Evolutionary conservation across 208 protist species (phyloP).

Genomic region (Naegleria gruberi): DNA sequence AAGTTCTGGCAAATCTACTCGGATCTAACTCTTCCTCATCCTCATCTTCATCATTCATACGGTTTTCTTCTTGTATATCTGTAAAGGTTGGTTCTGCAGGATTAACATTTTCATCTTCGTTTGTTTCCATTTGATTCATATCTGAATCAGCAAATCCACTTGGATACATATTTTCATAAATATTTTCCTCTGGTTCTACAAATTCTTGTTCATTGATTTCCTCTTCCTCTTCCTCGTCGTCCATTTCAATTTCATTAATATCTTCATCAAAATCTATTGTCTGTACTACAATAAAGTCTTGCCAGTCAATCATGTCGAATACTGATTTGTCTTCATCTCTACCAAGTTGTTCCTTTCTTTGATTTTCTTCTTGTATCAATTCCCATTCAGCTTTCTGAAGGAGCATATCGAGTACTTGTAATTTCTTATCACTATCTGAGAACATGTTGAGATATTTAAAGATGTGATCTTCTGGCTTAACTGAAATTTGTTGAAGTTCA

Average conservation of each 20-base stretch:
- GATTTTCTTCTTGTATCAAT: background rate
- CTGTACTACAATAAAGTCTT: slow-evolving; percentile 15
- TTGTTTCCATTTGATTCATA: background rate
- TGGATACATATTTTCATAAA: background rate
- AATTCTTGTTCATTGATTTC: background rate
- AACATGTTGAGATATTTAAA: background rate
- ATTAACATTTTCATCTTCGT: background rate
- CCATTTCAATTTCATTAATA: background rate
- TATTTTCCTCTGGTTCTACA: background rate
- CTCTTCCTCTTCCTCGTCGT: background rate
- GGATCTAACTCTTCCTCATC: background rate
- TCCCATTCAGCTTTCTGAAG: slow-evolving; percentile 14
- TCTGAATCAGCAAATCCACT: background rate
- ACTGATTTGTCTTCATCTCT: background rate
- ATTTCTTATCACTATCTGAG: background rate
- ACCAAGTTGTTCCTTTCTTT: background rate
- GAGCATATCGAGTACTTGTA: background rate
- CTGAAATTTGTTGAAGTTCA: background rate
- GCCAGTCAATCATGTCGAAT: slow-evolving; percentile 1
- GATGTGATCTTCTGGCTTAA: background rate
- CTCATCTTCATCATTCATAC: background rate
- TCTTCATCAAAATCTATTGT: slow-evolving; percentile 21
- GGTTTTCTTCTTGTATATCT: too few species aligned
- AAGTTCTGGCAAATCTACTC: background rate
- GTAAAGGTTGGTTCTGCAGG: background rate